These are phyloP conservation scores for Nematocida sp. DNA, from an alignment of 371 early-diverging fungal genomes.

Conservation along the genomic window DNA sequence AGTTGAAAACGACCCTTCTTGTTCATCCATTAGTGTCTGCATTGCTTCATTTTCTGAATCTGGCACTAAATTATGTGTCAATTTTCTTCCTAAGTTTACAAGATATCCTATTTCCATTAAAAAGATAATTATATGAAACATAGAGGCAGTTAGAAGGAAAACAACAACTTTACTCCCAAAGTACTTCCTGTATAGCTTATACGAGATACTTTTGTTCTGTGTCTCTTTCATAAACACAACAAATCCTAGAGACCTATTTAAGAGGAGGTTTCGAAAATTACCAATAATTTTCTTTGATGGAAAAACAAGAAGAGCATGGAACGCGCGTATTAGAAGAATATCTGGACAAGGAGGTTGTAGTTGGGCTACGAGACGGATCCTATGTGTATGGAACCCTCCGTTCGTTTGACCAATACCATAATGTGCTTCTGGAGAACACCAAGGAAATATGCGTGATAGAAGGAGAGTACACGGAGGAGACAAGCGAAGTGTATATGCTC, in stretches of 20 bases:
- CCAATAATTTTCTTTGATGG: constrained; percentile 5
- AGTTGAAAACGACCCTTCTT: not conserved
- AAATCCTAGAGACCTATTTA: constrained; percentile 46
- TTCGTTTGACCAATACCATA: constrained; percentile 67
- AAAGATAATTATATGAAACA: constrained; percentile 36
- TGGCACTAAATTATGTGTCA: not conserved
- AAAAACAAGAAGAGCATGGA: not conserved
- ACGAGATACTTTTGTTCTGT: not conserved
- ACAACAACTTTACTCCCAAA: constrained; percentile 29
- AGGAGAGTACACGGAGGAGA: constrained; percentile 54
- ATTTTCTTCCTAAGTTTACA: not conserved
- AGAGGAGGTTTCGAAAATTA: constrained; percentile 23
- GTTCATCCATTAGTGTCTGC: not conserved
- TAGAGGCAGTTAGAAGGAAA: constrained; percentile 10
- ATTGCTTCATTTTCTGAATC: not conserved
- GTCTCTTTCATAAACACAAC: constrained; percentile 44
- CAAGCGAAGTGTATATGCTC: constrained; percentile 59
- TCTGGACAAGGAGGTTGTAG: constrained; percentile 62
- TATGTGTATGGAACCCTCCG: constrained; percentile 63
- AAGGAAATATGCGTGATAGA: constrained; percentile 55
- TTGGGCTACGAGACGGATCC: constrained; percentile 56
- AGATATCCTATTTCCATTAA: constrained; percentile 7
- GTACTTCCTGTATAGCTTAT: constrained; percentile 20
- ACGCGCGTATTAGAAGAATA: constrained; percentile 59
- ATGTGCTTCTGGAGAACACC: constrained; percentile 61